A percentile compares a stretch with the other conserved stretches of the same genome.
Evolutionary conservation across 192 early-diverging fungal species (phyloP).

Genomic region (Chytriomyces confervae): DNA sequence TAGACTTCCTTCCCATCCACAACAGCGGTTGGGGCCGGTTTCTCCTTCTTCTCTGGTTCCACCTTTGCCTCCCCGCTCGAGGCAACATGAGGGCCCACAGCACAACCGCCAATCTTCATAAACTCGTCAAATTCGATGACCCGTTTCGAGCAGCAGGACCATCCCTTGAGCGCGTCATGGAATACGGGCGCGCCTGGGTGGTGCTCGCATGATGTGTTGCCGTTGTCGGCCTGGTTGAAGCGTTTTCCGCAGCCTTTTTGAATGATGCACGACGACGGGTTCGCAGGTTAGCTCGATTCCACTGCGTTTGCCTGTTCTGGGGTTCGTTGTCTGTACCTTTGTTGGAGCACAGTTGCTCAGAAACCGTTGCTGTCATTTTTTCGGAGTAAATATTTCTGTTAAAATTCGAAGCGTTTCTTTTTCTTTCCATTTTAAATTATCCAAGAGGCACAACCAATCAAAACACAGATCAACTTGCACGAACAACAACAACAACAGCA

Average conservation of each 20-base stretch:
- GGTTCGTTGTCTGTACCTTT: too few relatives aligned
- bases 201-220: constrained; percentile 80
- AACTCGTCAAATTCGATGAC: constrained; percentile 94
- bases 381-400: too few relatives aligned
- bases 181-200: constrained; percentile 89
- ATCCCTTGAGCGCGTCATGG: constrained; percentile 91
- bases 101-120: constrained; percentile 75
- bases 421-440: too few relatives aligned
- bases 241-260: constrained; percentile 80
- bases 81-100: constrained; percentile 73
- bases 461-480: too few relatives aligned
- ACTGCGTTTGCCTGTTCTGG: too few relatives aligned
- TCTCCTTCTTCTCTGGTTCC: background rate
- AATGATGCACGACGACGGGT: too few relatives aligned
- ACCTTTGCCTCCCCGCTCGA: constrained; percentile 21
- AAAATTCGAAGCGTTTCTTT: too few relatives aligned
- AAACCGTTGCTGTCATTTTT: too few relatives aligned
- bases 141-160: constrained; percentile 92
- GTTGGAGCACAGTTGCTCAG: too few relatives aligned
- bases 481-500: too few relatives aligned
- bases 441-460: too few relatives aligned
- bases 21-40: constrained; percentile 45
- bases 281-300: too few relatives aligned
- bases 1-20: constrained; percentile 49
- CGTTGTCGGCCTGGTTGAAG: constrained; percentile 77